Conservation (phyloP, 2,329 filamentous ascomycete species). For the Aspergillus hiratsukae region DNA sequence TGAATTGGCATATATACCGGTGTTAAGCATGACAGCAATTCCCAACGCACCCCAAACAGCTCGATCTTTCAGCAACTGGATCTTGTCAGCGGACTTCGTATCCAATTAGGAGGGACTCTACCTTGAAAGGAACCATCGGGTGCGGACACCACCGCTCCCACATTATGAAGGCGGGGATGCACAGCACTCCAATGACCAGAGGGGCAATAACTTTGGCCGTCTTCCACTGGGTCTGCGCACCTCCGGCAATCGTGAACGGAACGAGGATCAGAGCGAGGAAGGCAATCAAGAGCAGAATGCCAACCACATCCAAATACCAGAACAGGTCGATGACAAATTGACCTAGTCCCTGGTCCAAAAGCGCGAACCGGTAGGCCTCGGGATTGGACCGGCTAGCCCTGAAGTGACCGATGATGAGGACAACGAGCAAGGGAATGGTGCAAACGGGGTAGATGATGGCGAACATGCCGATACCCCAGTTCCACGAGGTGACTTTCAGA, state of each 20-base stretch:
- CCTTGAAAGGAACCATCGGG: slow-evolving; percentile 56
- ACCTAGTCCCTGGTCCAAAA: slow-evolving; percentile 38
- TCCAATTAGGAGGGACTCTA: slow-evolving; percentile 7
- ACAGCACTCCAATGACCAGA: slow-evolving; percentile 48
- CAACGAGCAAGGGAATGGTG: slow-evolving; percentile 51
- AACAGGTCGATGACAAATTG: slow-evolving; percentile 46
- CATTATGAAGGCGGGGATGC: slow-evolving; percentile 47
- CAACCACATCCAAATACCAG: slow-evolving; percentile 53
- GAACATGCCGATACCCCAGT: slow-evolving; percentile 64
- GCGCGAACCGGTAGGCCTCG: slow-evolving; percentile 41
- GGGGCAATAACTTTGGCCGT: slow-evolving; percentile 50
- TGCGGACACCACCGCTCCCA: slow-evolving; percentile 52
- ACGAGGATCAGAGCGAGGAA: slow-evolving; percentile 51
- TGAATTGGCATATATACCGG: slow-evolving; percentile 24
- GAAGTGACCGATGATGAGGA: slow-evolving; percentile 47
- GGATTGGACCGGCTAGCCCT: slow-evolving; percentile 52
- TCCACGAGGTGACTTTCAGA: slow-evolving; percentile 50
- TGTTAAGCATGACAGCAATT: slow-evolving; percentile 42
- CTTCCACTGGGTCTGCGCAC: slow-evolving; percentile 46
- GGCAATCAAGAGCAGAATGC: slow-evolving; percentile 50
- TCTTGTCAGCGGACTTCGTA: neutral
- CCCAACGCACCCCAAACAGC: slow-evolving; percentile 61
- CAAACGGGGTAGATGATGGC: slow-evolving; percentile 57
- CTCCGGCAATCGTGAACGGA: slow-evolving; percentile 56
- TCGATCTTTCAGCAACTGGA: slow-evolving; percentile 55